Evolutionary conservation across 345 rosid species (phyloP).

Genomic region (Schrenkiella parvula): DNA sequence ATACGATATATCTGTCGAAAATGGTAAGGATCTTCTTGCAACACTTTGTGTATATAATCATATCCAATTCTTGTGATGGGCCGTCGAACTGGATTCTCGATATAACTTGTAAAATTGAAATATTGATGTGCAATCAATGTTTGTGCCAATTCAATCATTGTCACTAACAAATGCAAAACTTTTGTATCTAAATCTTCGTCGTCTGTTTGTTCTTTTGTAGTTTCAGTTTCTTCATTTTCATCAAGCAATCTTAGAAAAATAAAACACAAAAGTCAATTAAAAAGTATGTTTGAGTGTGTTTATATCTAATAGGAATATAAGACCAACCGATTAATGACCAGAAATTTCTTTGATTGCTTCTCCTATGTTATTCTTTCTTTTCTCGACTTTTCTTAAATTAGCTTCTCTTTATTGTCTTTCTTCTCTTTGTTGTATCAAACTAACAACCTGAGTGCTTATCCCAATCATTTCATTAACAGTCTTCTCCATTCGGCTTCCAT

Average conservation of each 20-base stretch:
- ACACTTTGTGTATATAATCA: neutral
- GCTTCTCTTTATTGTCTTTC: neutral
- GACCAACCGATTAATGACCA: too few species aligned
- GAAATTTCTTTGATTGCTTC: neutral
- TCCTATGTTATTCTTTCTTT: neutral
- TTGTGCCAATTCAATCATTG: neutral
- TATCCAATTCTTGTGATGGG: neutral
- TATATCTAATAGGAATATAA: neutral
- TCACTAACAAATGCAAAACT: neutral
- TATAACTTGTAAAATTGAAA: neutral
- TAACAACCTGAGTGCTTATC: neutral
- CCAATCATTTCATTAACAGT: neutral
- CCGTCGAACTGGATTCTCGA: neutral
- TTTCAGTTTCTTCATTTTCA: neutral
- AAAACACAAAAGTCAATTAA: neutral
- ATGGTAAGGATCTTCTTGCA: neutral
- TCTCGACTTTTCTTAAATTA: neutral
- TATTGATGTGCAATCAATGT: neutral
- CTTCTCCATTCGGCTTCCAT: neutral
- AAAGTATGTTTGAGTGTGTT: neutral
- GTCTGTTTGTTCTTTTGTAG: neutral
- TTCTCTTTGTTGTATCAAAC: neutral
- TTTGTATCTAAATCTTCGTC: neutral
- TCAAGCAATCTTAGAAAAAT: neutral
- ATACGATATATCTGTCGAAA: neutral